Conservation (phyloP, 768 basidiomycete species). For the Mycena polygramma region DNA sequence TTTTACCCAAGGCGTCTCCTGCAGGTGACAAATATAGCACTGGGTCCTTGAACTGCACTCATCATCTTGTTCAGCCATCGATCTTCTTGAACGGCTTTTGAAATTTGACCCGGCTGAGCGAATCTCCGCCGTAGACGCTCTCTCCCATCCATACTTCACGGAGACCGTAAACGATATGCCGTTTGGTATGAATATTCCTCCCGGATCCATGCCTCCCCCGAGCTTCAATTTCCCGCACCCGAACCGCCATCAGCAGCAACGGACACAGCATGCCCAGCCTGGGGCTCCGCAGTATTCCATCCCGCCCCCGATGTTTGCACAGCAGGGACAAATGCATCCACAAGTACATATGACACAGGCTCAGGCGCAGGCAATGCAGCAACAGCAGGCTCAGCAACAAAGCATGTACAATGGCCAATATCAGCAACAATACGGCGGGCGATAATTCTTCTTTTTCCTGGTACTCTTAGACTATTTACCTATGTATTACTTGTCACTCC, state of each 20-base stretch:
- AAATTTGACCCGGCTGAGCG: slow-evolving; percentile 97
- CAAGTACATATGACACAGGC: slow-evolving; percentile 31
- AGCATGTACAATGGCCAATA: slow-evolving; percentile 28
- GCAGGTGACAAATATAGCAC: slow-evolving; percentile 65
- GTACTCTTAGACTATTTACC: slow-evolving; percentile 7
- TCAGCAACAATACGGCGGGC: slow-evolving; percentile 34
- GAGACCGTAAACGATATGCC: slow-evolving; percentile 59
- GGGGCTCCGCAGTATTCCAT: slow-evolving; percentile 32
- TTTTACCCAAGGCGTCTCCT: slow-evolving; percentile 87
- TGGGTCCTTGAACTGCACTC: slow-evolving; percentile 11
- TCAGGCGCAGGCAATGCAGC: slow-evolving; percentile 34
- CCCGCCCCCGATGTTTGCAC: slow-evolving; percentile 45
- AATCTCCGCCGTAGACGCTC: slow-evolving; percentile 90
- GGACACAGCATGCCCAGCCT: slow-evolving; percentile 53
- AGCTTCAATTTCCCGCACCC: slow-evolving; percentile 78
- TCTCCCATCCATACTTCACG: slow-evolving; percentile 93
- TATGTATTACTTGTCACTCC: too few species aligned
- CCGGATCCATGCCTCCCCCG: slow-evolving; percentile 77
- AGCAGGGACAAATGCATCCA: slow-evolving; percentile 34
- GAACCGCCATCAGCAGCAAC: slow-evolving; percentile 64
- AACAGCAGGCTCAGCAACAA: slow-evolving; percentile 28
- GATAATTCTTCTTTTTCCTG: slow-evolving; percentile 16
- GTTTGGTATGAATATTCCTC: slow-evolving; percentile 57
- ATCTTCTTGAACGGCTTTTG: slow-evolving; percentile 92
- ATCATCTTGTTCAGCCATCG: slow-evolving; percentile 71